Base-by-base conservation (phyloP, 371 early-diverging fungal genomes). In the Mitosporidium daphniae region DNA sequence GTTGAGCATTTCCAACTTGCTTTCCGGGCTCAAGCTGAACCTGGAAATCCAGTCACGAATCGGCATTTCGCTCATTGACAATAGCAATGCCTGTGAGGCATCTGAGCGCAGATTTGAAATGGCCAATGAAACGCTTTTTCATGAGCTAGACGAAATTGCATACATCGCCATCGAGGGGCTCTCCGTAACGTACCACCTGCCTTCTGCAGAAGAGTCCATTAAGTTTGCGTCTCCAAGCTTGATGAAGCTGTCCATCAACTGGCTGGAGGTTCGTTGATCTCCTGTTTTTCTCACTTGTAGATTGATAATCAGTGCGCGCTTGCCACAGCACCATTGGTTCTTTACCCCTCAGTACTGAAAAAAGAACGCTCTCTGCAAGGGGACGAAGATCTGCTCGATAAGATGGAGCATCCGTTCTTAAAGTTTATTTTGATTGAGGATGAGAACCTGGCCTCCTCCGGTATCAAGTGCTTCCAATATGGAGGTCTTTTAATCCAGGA, bases 241-340 rank as follows among this genome's bases (percentile, higher is more conserved):
- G 20, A 61, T 29, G 61, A 65, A 37, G 60, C 64, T 1, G 28
- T 67, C 13, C 16, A 54, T 73, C 14, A 59, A 64, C 23, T 86
- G 80, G 86, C n/a, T n/a, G n/a, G n/a, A n/a, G n/a, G n/a, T n/a
- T n/a, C n/a, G n/a, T n/a, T n/a, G n/a, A n/a, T n/a, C n/a, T n/a
- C n/a, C n/a, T n/a, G n/a, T n/a, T n/a, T n/a, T n/a, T n/a, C n/a
- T n/a, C n/a, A n/a, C n/a, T 37, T 84, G 4, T 80, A 66, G 53
- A 55, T 82, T 26, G 86, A 86, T 39, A 86, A 86, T 42, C 82
- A 84, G 41, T 42, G 68, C 5, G 62, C 60, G 30, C 72, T 63
- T 16, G 52, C 63, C 0, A 33, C 59, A 3, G 68, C 57, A 27
- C 78, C 82, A 0, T 75, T 84, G 9, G 46, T 84, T 15, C 38